Percentiles rank a stretch among this genome's conserved stretches.
These are phyloP conservation scores for Hemileia vastatrix DNA, from an alignment of 1,284 basidiomycete species.

Conservation along the genomic window DNA sequence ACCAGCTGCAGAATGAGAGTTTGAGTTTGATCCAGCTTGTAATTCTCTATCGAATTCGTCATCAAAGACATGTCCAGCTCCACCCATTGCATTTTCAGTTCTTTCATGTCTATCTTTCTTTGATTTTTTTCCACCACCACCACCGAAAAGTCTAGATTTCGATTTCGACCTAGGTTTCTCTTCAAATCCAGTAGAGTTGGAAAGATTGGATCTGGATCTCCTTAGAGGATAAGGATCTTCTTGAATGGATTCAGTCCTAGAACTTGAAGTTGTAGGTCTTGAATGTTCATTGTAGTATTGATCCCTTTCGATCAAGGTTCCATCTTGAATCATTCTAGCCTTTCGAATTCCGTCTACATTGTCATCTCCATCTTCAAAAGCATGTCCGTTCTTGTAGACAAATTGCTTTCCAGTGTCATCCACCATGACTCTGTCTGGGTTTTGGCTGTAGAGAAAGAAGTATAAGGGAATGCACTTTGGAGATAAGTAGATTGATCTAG, in stretches of 20 bases:
- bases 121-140: neutral
- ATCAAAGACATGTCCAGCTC: slow-evolving; percentile 2
- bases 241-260: neutral
- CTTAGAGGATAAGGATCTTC: neutral
- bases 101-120: slow-evolving; percentile 18
- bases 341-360: neutral
- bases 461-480: no score
- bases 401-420: slow-evolving; percentile 31
- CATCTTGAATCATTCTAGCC: neutral
- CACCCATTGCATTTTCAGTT: slow-evolving; percentile 18
- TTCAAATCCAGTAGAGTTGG: slow-evolving; percentile 8
- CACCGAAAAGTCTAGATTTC: neutral
- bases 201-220: neutral
- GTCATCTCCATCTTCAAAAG: slow-evolving; percentile 23
- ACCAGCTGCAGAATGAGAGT: neutral
- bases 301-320: neutral
- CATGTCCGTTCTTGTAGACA: slow-evolving; percentile 18
- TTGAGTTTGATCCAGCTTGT: slow-evolving; percentile 5
- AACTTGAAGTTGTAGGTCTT: slow-evolving; percentile 7
- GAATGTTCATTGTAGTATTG: slow-evolving; percentile 10
- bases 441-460: neutral
- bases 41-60: neutral
- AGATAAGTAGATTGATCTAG: no score
- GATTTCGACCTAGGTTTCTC: slow-evolving; percentile 11
- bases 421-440: slow-evolving; percentile 26